A percentile compares a stretch with the other conserved stretches of the same genome.
Evolutionary conservation across 805 yeast species (phyloP).

Genomic region (Candida michaelii): DNA sequence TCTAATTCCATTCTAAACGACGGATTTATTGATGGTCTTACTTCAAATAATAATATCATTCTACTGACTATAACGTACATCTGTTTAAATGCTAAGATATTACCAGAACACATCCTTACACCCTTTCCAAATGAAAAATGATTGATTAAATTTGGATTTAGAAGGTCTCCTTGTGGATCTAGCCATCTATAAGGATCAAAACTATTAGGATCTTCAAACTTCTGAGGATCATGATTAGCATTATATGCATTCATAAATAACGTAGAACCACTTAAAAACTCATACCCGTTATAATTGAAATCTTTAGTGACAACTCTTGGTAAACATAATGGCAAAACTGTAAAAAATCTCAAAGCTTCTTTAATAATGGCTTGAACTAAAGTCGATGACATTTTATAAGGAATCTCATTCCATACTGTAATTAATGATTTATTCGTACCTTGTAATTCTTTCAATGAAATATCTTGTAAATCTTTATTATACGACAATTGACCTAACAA

Average conservation of each 20-base stretch:
- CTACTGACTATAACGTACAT: constrained; percentile 59
- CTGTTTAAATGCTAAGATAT: constrained; percentile 62
- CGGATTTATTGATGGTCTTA: constrained; percentile 40
- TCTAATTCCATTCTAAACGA: constrained; percentile 42
- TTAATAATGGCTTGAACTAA: constrained; percentile 58
- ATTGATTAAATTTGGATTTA: constrained; percentile 17
- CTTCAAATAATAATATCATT: constrained; percentile 49
- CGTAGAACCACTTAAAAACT: constrained; percentile 57
- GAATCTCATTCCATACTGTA: constrained; percentile 35
- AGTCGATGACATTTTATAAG: constrained; percentile 36
- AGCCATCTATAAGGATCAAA: constrained; percentile 59
- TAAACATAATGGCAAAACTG: constrained; percentile 66
- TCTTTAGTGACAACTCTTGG: constrained; percentile 61
- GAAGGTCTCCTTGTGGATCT: constrained; percentile 4
- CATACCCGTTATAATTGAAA: constrained; percentile 37
- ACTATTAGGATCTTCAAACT: constrained; percentile 43
- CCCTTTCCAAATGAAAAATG: constrained; percentile 72
- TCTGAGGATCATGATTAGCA: constrained; percentile 60
- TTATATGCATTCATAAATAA: constrained; percentile 68
- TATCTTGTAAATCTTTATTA: constrained; percentile 42
- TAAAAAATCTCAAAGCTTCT: constrained; percentile 61
- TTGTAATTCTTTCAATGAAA: constrained; percentile 44
- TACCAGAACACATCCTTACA: constrained; percentile 70
- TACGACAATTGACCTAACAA: constrained; percentile 54
- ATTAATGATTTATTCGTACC: not conserved